Evolutionary conservation across 169 alveolate genomes (phyloP), one percentile per base, ranked within the genome.

Genomic region (Haemoproteus tartakovskyi): DNA sequence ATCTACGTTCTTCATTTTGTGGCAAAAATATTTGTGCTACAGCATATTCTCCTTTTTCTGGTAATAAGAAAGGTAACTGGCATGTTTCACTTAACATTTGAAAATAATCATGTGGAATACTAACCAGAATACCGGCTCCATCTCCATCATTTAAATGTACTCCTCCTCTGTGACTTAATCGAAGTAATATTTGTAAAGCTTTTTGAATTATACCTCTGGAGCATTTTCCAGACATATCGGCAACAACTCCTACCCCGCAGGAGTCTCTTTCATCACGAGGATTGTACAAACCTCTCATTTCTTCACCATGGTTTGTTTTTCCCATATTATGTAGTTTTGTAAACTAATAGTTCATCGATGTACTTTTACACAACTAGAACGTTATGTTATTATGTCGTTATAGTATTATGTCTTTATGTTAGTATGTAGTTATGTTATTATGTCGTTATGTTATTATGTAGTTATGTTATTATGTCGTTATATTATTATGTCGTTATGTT

Each of bases 201-300:
- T 87, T 85, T 2, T 79, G 79, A 46, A 87, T 52, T 9, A 80
- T 62, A 70, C 50, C 79, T 48, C 90, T 86, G 8, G 90, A 79
- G 21, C 57, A 29, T 46, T 67, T 67, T 24, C 60, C 82, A 46
- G 57, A 38, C n/a, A 87, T 79, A 43, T 79, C 89, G 57, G 86
- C 85, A 24, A 83, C 86, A 1, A 80, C 88, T 2, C 92, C 92
- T 11, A 87, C 89, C 27, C 92, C 92, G 45, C 92, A 87, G 11
- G 92, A 85, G 37, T 87, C 92, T 11, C 60, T 61, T 60, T 87
- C 92, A 26, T 59, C 19, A 30, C 83, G 38, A 0, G 83, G 79
- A 59, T 87, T 85, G 60, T 87, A 87, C 19, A 87, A 62, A 19
- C 92, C 92, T 3, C 29, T 21, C 14, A n/a, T n/a, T n/a, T n/a